Conservation (phyloP, 2,329 filamentous ascomycete species). For the Zymoseptoria ardabiliae region DNA sequence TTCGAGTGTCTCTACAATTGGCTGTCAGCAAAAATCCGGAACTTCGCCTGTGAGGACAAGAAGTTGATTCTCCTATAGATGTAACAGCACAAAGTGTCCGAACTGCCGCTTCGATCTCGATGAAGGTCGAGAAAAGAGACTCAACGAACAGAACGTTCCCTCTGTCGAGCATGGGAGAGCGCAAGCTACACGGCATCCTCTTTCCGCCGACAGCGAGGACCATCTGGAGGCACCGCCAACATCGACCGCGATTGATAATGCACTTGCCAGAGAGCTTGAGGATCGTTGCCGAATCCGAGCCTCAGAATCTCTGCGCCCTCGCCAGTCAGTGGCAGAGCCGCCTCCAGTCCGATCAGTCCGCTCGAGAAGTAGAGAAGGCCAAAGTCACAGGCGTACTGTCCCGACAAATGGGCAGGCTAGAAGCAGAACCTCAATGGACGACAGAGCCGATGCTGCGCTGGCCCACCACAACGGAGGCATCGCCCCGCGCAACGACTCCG, state of each 20-base stretch:
- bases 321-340: background rate
- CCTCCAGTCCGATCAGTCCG: background rate
- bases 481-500: background rate
- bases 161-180: background rate
- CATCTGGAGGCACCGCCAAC: background rate
- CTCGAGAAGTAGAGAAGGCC: background rate
- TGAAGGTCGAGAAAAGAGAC: background rate
- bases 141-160: background rate
- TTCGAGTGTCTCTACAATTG: slow-evolving; percentile 10
- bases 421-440: background rate
- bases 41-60: background rate
- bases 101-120: slow-evolving; percentile 4
- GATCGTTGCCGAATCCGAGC: background rate
- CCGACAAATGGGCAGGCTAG: background rate
- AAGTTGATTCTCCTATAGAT: background rate
- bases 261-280: background rate
- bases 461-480: background rate
- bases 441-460: background rate
- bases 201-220: background rate
- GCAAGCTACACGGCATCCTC: background rate
- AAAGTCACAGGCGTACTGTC: background rate
- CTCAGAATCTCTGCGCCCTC: background rate
- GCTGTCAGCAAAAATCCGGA: background rate
- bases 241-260: background rate
- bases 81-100: slow-evolving; percentile 6